Percentiles rank a stretch among this genome's conserved stretches.
phyloP scores from a whole-genome alignment of 169 alveolate species.

The Plasmodium gallinaceum region DNA sequence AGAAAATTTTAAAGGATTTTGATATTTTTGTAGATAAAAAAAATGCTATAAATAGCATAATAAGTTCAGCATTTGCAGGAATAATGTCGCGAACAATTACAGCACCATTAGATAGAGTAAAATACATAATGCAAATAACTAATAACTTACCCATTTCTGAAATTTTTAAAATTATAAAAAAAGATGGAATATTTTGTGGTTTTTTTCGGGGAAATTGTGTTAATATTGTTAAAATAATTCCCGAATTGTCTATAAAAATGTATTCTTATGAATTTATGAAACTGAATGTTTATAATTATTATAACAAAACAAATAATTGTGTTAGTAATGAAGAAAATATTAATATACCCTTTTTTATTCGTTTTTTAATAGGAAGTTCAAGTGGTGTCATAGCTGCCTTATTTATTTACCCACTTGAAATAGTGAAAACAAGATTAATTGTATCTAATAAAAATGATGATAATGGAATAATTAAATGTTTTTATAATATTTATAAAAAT shows the following conservation, averaged over 20 bases:
- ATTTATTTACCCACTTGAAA: constrained; percentile 61
- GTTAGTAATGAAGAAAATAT: constrained; percentile 5
- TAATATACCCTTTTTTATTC: constrained; percentile 57
- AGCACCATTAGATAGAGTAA: constrained; percentile 68
- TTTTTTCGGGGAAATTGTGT: constrained; percentile 72
- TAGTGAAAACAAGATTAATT: constrained; percentile 61
- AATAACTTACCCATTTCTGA: constrained; percentile 51
- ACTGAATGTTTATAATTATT: constrained; percentile 58
- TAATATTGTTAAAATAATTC: constrained; percentile 61
- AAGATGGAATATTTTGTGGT: constrained; percentile 59
- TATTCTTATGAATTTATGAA: constrained; percentile 64
- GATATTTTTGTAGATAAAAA: constrained; percentile 36
- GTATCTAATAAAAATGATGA: constrained; percentile 48
- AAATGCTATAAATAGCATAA: constrained; percentile 46
- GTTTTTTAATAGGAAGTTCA: constrained; percentile 69
- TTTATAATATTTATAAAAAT: constrained; percentile 51
- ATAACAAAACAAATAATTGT: background rate
- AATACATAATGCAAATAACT: constrained; percentile 66
- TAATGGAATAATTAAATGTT: constrained; percentile 44
- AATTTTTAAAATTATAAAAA: constrained; percentile 56
- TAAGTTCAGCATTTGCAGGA: constrained; percentile 67
- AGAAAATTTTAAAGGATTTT: background rate
- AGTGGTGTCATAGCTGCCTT: constrained; percentile 72
- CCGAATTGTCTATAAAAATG: constrained; percentile 70
- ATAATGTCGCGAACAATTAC: constrained; percentile 50